Base-by-base conservation (phyloP, 164 flowering plant genomes). In the Kalanchoe fedtschenkoi region DNA sequence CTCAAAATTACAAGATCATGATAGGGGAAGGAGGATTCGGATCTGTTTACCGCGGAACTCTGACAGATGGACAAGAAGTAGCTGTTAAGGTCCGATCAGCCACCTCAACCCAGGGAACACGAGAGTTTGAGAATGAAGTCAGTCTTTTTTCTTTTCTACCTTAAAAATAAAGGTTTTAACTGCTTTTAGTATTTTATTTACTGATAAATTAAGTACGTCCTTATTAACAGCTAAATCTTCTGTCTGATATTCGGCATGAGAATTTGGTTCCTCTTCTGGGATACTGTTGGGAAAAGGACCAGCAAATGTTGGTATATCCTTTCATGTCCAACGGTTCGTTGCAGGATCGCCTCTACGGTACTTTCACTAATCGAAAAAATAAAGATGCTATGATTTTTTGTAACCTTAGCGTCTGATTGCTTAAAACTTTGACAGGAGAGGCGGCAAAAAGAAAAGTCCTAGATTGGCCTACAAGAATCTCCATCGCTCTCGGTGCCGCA, bases 11-110 rank as follows among this genome's bases (percentile, higher is more conserved):
- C 73, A 77, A 80, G 55, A 81, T 81, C 44, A 62, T 88, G 70
- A 82, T 88, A 60, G 96, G 96, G 54, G 91, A 85, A 79, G 96
- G 96, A 42, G 91, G 91, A 1, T 88, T 88, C 66, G 95, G 95
- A 57, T 69, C 86, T 62, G 95, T 88, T 34, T 88, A 80, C 62
- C 82, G 80, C 26, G 95, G 95, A 6, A 81, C 75, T 35, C 72
- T 88, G 44, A 62, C 67, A 24, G 81, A 82, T 74, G 91, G 95
- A 39, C 74, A 81, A 70, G 95, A 88, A 74, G 88, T 88, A 62
- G 91, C 95, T 38, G 91, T 83, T 59, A 88, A 88, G 77, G 91
- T 88, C 54, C 81, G 86, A 6, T 83, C 96, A 38, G 83, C 91
- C 21, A 85, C 88, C 26, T 88, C 96, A 46, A 80, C 89, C 62